Evolutionary conservation across 331 rosid genomes (phyloP).

Genomic region (Stylosanthes scabra): DNA sequence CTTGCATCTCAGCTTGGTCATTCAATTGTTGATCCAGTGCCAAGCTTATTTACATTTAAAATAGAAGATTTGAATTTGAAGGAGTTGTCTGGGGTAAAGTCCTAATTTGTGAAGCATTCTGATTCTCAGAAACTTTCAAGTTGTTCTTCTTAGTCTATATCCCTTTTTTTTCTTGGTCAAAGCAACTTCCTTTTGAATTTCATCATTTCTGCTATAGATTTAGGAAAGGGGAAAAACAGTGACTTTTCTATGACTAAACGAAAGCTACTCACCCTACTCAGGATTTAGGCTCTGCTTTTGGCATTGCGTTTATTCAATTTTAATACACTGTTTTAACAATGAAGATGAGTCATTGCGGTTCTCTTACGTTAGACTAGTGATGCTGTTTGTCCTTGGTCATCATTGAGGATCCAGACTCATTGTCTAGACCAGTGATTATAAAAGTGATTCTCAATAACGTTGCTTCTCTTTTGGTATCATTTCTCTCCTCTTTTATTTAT

Average conservation of each 20-base stretch:
- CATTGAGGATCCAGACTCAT: not conserved
- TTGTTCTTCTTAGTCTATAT: slow-evolving; percentile 29
- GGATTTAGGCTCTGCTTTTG: slow-evolving; percentile 1
- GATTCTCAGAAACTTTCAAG: slow-evolving; percentile 13
- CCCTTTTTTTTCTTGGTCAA: slow-evolving; percentile 23
- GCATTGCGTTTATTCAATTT: slow-evolving; percentile 5
- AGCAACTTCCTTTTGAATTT: not conserved
- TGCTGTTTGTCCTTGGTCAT: slow-evolving; percentile 2
- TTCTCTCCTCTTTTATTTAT: slow-evolving; percentile 9
- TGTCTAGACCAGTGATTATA: not conserved
- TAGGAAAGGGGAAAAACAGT: slow-evolving; percentile 7
- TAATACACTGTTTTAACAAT: slow-evolving; percentile 8
- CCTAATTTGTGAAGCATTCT: slow-evolving; percentile 38
- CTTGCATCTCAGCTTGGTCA: slow-evolving; percentile 96
- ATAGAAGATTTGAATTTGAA: slow-evolving; percentile 67
- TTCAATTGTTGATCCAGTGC: slow-evolving; percentile 89
- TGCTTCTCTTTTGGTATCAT: slow-evolving; percentile 2
- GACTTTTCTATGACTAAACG: not conserved
- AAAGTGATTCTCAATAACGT: not conserved
- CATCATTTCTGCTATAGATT: slow-evolving; percentile 1
- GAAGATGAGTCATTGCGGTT: not conserved
- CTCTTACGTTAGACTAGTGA: not conserved
- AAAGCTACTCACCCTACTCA: slow-evolving; percentile 19
- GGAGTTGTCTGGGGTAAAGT: slow-evolving; percentile 84
- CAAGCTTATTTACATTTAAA: slow-evolving; percentile 94